Evolutionary conservation across 495 filamentous ascomycete genomes (phyloP), one percentile per base, ranked within the genome.

Genomic region (Schizothecium vesticola): DNA sequence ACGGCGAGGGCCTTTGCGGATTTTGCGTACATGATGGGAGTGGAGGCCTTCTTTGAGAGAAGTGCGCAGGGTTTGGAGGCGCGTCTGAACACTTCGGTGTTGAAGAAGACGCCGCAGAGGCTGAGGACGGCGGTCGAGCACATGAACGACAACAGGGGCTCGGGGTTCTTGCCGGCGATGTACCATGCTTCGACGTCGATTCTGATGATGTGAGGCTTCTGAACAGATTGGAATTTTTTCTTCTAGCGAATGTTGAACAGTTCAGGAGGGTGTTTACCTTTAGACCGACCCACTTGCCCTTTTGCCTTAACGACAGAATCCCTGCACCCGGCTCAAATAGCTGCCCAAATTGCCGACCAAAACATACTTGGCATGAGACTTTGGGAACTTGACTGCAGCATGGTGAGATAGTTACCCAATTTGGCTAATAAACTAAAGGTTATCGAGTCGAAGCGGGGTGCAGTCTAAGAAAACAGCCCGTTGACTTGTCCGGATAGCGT

Each of bases 111-210:
- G 62, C 78, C 75, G 8, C 72, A 70, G 67, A 70, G 69, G 10
- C 61, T 80, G 68, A 70, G 73, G 68, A 72, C 74, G 9, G 79
- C 79, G 16, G 72, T 79, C 64, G 72, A 77, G 63, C 77, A 74
- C 59, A 68, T 81, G 57, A 72, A 79, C 33, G 76, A 81, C 23
- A 78, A 77, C 58, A 76, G 72, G 69, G 75, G 77, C 62, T 33
- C 31, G 31, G 31, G 31, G 31, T 72, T 81, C 33, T 67, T 81
- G 72, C 79, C 77, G 66, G 75, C 77, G 11, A 80, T 74, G 74
- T 76, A 73, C 61, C 74, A 78, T 60, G 76, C 76, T 1, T 66
- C 74, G 1, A 76, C 71, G 68, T 70, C 64, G 59, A 66, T 77
- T 19, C 74, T 76, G 25, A 76, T 77, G 72, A 76, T 77, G 64